These are phyloP conservation scores for Brettanomyces anomalus DNA, from an alignment of 805 yeast species.

Conservation along the genomic window DNA sequence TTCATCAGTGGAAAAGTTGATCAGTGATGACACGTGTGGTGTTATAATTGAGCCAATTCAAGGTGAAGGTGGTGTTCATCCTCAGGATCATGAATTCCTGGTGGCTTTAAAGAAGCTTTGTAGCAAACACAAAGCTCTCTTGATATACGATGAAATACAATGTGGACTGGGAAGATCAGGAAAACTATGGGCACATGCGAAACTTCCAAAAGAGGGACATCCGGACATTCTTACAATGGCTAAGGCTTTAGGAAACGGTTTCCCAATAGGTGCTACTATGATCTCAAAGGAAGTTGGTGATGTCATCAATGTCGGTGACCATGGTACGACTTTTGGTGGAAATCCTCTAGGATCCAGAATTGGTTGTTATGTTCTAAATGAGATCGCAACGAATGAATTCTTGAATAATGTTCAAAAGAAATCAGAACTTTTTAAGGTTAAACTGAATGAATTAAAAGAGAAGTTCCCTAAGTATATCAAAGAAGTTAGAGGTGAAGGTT, in stretches of 20 bases:
- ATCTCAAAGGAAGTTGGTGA: constrained; percentile 71
- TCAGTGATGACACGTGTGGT: constrained; percentile 69
- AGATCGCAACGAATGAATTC: constrained; percentile 53
- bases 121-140: constrained; percentile 55
- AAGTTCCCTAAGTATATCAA: constrained; percentile 53
- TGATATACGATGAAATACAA: constrained; percentile 93
- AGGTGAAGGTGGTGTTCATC: constrained; percentile 94
- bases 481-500: constrained; percentile 81
- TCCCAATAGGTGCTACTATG: constrained; percentile 92
- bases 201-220: constrained; percentile 68
- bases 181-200: constrained; percentile 83
- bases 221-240: constrained; percentile 95
- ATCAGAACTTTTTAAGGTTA: constrained; percentile 45
- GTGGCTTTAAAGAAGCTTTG: constrained; percentile 59
- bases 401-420: constrained; percentile 51
- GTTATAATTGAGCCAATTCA: constrained; percentile 95
- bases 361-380: constrained; percentile 65
- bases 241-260: constrained; percentile 94
- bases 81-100: constrained; percentile 56
- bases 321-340: constrained; percentile 97
- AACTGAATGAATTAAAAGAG: constrained; percentile 40
- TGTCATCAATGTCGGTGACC: constrained; percentile 80
- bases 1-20: constrained; percentile 45
- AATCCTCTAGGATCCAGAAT: constrained; percentile 86
- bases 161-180: constrained; percentile 96